These are phyloP conservation scores for Chalciporus sp. DNA, from an alignment of 1,284 basidiomycete genomes.

Conservation along the genomic window DNA sequence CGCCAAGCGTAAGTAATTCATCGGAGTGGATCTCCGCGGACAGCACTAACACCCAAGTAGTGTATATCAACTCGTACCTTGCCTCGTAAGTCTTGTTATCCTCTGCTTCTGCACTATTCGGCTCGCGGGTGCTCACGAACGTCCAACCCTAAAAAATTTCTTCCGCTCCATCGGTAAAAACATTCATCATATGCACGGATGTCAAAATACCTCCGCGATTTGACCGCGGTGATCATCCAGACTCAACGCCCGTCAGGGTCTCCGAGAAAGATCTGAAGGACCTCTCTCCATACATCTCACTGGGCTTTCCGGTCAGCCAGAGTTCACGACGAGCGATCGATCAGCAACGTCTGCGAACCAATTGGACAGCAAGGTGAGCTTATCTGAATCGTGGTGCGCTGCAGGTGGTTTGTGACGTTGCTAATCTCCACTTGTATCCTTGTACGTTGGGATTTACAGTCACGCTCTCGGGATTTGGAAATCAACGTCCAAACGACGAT, in stretches of 20 bases:
- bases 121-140: background rate
- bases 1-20: conserved; percentile 46
- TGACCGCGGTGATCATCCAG: conserved; percentile 11
- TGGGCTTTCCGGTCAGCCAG: conserved; percentile 5
- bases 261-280: conserved; percentile 40
- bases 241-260: conserved; percentile 46
- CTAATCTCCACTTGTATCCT: no score
- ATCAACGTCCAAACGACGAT: background rate
- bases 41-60: conserved; percentile 22
- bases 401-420: no score
- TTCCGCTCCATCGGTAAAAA: background rate
- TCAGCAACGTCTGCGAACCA: background rate
- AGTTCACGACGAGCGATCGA: background rate
- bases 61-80: conserved; percentile 56
- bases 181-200: background rate
- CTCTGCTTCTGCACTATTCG: background rate
- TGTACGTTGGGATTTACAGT: background rate
- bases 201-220: background rate
- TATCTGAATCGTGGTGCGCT: background rate
- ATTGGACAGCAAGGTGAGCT: background rate
- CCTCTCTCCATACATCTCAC: conserved; percentile 46
- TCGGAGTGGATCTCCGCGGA: background rate
- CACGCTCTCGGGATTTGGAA: background rate
- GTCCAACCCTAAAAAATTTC: background rate
- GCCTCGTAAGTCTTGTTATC: conserved; percentile 34